Base-by-base conservation (phyloP, 2,329 filamentous ascomycete genomes). In the Peltaster fructicola region DNA sequence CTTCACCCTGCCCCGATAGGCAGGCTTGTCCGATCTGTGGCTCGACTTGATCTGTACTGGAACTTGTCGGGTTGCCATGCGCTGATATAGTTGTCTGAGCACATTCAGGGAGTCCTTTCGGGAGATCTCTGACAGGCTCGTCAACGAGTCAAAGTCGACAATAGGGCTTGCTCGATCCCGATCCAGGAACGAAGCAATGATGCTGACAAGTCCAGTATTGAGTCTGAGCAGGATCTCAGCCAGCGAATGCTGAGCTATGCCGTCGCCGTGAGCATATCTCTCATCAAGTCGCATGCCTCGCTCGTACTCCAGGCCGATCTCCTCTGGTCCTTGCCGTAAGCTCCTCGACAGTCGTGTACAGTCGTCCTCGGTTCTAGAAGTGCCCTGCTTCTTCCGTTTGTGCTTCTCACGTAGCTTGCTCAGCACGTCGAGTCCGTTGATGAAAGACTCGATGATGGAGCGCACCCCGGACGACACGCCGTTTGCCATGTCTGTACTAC, bases 221-320 rank as follows among this genome's bases (percentile, higher is more conserved):
- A 60, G 40, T 31, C 48, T 56, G 29, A 59, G 47, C 13, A 60
- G 34, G 10, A 55, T 53, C 31, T 53, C 53, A 7, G 53, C 51
- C 11, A 60, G 53, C n/a, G 49, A 52, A 3, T 50, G 50, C 30
- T 57, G 54, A 9, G 56, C 56, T 26, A 53, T 52, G 59, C 56
- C 41, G 39, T 60, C 57, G 26, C 57, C 57, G 15, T 48, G 41
- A 6, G 52, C 54, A 30, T 55, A 57, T 5, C 38, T 31, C 22
- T 51, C 43, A 26, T 44, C 45, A 25, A 41, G 38, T 22, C 41
- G 36, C 24, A 52, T 45, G 16, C 40, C 37, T 9, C 17, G 17
- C 27, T 50, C 45, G 37, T 59, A 61, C 25, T 48, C 50, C n/a
- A 45, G 39, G 6, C 48, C 45, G 12, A 60, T 47, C 20, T 58